These are phyloP conservation scores for Aaosphaeria pasadenensis DNA, from an alignment of 2,329 filamentous ascomycete species.

Conservation along the genomic window DNA sequence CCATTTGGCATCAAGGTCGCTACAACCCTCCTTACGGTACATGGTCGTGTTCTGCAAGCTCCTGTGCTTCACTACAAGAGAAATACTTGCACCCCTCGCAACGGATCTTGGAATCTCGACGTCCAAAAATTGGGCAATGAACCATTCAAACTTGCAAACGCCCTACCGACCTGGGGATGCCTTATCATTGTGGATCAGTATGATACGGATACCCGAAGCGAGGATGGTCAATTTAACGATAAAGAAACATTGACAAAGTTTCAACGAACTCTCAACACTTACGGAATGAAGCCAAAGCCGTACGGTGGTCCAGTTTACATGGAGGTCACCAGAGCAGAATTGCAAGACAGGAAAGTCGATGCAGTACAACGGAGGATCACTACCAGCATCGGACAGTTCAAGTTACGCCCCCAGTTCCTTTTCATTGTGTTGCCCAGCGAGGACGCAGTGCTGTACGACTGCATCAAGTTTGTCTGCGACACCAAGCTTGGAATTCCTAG, in stretches of 20 bases:
- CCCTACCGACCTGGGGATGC: conserved; percentile 22
- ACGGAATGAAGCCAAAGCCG: conserved; percentile 20
- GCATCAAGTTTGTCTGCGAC: conserved; percentile 67
- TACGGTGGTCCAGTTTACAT: conserved; percentile 9
- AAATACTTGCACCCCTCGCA: conserved; percentile 30
- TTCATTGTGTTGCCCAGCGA: conserved; percentile 30
- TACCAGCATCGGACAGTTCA: conserved; percentile 57
- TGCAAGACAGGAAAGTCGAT: conserved; percentile 32
- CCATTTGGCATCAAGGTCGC: conserved; percentile 64
- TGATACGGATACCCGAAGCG: no score
- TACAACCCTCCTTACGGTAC: conserved; percentile 65
- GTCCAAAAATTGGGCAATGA: conserved; percentile 13
- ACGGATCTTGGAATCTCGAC: conserved; percentile 70
- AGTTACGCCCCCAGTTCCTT: conserved; percentile 22
- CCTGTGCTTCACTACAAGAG: conserved; percentile 61
- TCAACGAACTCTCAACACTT: conserved; percentile 12
- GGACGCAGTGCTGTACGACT: conserved; percentile 36
- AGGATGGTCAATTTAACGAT: conserved; percentile 5
- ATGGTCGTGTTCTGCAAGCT: conserved; percentile 63
- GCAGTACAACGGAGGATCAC: conserved; percentile 41
- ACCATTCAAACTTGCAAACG: conserved; percentile 21
- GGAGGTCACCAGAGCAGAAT: conserved; percentile 6
- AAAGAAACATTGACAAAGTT: conserved; percentile 15
- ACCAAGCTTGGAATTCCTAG: conserved; percentile 60
- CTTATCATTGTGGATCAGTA: conserved; percentile 21